Percentiles rank a stretch among this genome's conserved stretches.
Evolutionary conservation across 768 basidiomycete genomes (phyloP).

Genomic region (Mycena epipterygia): DNA sequence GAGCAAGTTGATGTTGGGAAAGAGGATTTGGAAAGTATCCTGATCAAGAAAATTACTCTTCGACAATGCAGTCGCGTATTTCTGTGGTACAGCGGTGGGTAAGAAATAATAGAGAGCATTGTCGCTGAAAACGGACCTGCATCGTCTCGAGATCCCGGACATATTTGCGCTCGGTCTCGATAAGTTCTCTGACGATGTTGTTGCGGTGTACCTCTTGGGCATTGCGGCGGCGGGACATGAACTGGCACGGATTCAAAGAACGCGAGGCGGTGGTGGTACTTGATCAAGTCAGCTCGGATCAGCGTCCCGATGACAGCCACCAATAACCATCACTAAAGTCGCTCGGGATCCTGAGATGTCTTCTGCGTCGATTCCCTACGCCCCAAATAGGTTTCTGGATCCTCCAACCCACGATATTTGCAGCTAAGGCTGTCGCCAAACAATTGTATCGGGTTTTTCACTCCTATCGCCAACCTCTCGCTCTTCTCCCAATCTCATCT

Average conservation of each 20-base stretch:
- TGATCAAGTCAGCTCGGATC: too few relatives aligned
- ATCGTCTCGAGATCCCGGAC: not conserved
- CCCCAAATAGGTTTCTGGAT: too few relatives aligned
- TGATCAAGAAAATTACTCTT: not conserved
- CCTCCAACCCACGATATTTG: too few relatives aligned
- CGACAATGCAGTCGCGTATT: not conserved
- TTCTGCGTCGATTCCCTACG: too few relatives aligned
- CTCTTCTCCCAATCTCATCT: not conserved
- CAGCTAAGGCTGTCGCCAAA: too few relatives aligned
- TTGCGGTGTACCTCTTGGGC: too few relatives aligned
- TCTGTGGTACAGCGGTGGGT: not conserved
- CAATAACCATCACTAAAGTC: not conserved
- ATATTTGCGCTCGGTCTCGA: not conserved
- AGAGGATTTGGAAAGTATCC: not conserved
- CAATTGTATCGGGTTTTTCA: not conserved
- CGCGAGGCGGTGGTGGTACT: too few relatives aligned
- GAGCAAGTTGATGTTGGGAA: not conserved
- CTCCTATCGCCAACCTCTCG: not conserved
- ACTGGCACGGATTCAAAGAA: too few relatives aligned
- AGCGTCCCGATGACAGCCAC: too few relatives aligned
- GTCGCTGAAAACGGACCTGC: not conserved
- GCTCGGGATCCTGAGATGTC: slow-evolving; percentile 2
- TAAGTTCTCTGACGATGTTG: not conserved
- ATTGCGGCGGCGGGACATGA: too few relatives aligned
- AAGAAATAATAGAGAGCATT: not conserved